Evolutionary conservation across 805 yeast species (phyloP).

Genomic region (Zygotorulaspora danielsina): DNA sequence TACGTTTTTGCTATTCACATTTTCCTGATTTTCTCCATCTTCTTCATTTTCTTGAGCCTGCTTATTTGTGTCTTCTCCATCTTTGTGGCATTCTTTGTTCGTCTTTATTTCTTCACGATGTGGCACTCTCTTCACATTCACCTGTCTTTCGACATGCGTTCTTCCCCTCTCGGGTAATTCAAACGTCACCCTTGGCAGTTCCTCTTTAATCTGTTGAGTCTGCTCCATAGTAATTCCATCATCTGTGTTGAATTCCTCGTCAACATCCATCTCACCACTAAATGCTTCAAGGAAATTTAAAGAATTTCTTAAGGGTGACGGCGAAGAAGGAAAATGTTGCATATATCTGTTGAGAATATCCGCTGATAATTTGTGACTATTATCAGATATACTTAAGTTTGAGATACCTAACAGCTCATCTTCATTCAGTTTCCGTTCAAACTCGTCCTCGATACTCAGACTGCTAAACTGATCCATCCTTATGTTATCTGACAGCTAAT

Average conservation of each 20-base stretch:
- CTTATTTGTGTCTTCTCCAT: constrained; percentile 3
- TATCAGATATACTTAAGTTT: constrained; percentile 18
- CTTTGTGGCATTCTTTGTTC: constrained; percentile 1
- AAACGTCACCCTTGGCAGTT: constrained; percentile 5
- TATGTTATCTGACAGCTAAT: background rate
- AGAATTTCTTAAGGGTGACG: constrained; percentile 21
- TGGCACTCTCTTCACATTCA: background rate
- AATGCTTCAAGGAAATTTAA: constrained; percentile 10
- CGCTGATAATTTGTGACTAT: constrained; percentile 13
- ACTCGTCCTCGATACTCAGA: constrained; percentile 14
- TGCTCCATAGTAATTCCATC: background rate
- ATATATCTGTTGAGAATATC: constrained; percentile 16
- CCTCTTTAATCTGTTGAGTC: background rate
- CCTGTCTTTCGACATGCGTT: background rate
- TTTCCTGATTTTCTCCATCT: constrained; percentile 2
- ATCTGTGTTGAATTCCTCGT: constrained; percentile 6
- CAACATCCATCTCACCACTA: constrained; percentile 23
- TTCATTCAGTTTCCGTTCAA: constrained; percentile 14
- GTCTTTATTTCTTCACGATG: constrained; percentile 2
- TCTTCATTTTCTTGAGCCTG: constrained; percentile 1
- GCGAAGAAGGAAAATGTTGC: constrained; percentile 15
- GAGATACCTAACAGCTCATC: constrained; percentile 23
- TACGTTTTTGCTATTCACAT: constrained; percentile 14
- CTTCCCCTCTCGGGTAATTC: constrained; percentile 2
- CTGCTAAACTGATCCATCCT: constrained; percentile 16